phyloP scores from a whole-genome alignment of 306 rosid species.

The Quercus dentata region DNA sequence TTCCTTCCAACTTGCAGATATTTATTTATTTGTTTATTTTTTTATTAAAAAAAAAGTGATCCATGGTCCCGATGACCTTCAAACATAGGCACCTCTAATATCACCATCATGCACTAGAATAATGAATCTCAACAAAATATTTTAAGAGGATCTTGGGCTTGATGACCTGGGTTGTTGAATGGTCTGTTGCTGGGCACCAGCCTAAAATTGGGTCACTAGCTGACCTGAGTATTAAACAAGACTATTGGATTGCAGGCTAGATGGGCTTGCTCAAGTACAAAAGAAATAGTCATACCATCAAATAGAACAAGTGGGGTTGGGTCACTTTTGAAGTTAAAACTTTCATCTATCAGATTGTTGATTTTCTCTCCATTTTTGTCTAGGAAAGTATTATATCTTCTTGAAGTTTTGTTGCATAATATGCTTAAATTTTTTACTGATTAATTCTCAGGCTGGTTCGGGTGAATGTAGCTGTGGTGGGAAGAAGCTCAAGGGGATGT shows the following conservation, averaged over 20 bases:
- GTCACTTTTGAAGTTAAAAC: neutral
- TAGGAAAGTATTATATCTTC: neutral
- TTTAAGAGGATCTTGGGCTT: too few relatives aligned
- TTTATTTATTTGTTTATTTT: neutral
- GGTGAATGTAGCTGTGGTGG: conserved; percentile 94
- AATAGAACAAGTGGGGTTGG: neutral
- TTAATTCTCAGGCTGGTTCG: conserved; percentile 71
- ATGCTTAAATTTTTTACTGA: neutral
- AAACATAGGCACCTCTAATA: too few relatives aligned
- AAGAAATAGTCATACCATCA: neutral
- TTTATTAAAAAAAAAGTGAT: neutral
- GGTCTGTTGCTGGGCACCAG: too few relatives aligned
- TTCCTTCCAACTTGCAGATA: neutral
- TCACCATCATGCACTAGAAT: too few relatives aligned
- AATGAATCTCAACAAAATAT: too few relatives aligned
- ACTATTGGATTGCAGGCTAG: neutral
- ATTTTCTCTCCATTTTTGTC: neutral
- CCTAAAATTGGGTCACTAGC: too few relatives aligned
- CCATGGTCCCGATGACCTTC: too few relatives aligned
- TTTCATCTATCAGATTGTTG: neutral
- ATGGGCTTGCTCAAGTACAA: neutral
- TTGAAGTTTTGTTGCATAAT: neutral
- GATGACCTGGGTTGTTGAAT: too few relatives aligned
- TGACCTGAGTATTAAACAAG: too few relatives aligned
- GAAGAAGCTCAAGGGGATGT: conserved; percentile 58